Base-by-base conservation (phyloP, 768 basidiomycete species). In the Mycena rosella region DNA sequence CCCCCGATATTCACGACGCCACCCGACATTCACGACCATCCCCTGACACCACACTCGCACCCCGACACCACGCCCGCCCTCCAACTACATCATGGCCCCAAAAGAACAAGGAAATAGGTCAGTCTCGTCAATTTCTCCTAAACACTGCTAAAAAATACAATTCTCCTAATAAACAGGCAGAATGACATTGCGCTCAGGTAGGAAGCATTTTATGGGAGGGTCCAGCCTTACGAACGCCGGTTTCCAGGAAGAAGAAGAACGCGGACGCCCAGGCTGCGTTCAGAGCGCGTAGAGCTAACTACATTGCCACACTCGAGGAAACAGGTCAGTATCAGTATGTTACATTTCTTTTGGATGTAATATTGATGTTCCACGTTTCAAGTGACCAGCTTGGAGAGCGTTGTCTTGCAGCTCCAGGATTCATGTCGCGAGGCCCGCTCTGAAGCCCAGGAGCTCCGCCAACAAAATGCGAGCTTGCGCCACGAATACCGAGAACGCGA, bases 191-290 rank as follows among this genome's bases (percentile, higher is more conserved):
- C 90, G 36, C 83, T 92, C 73, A 83, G 93, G n/a, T n/a, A n/a
- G n/a, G n/a, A n/a, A n/a, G n/a, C n/a, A n/a, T n/a, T n/a, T n/a
- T n/a, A n/a, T n/a, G n/a, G n/a, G n/a, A n/a, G n/a, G n/a, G n/a
- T n/a, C n/a, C n/a, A n/a, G n/a, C n/a, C n/a, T n/a, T n/a, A n/a
- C n/a, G n/a, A n/a, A n/a, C n/a, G n/a, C n/a, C n/a, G n/a, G n/a
- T n/a, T n/a, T n/a, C n/a, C n/a, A n/a, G n/a, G 70, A 94, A 93
- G 83, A 93, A 93, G 84, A 95, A 95, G 82, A 95, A 95, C 74
- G 94, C 94, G 38, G 92, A 94, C 75, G 94, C 65, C 3, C 94
- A 95, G 80, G 93, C 94, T 60, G 92, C 93, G 65, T 95, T 94
- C 78, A 85, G 92, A 69, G 91, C 91, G 54, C 81, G 92, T 71